Conservation (phyloP, 768 basidiomycete species). For the Chiua virens region DNA sequence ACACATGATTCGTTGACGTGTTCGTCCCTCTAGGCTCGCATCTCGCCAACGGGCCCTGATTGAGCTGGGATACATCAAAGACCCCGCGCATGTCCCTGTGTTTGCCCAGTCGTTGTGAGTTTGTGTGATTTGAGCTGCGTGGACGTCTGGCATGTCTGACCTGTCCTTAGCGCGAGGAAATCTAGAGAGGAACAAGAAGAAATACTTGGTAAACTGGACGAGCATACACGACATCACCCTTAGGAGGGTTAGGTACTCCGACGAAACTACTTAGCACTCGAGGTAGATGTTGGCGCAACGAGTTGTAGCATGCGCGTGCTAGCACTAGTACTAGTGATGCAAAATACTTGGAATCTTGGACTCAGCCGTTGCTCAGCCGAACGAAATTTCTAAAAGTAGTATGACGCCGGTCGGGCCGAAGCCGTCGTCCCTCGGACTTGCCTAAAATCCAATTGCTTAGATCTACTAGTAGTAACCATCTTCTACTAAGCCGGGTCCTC, state of each 20-base stretch:
- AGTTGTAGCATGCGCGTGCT: too few species aligned
- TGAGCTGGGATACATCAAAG: slow-evolving; percentile 57
- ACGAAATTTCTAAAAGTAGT: too few species aligned
- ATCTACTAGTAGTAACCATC: too few species aligned
- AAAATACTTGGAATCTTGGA: too few species aligned
- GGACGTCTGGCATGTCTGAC: slow-evolving; percentile 2
- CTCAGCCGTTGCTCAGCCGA: too few species aligned
- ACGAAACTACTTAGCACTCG: too few species aligned
- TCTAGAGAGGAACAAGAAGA: slow-evolving; percentile 41
- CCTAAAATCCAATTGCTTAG: too few species aligned
- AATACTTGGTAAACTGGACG: slow-evolving; percentile 44
- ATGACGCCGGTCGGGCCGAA: too few species aligned
- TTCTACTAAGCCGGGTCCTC: background rate
- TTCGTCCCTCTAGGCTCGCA: slow-evolving; percentile 40
- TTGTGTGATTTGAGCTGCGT: background rate
- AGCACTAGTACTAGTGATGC: too few species aligned
- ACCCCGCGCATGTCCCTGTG: slow-evolving; percentile 46
- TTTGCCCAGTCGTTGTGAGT: slow-evolving; percentile 73
- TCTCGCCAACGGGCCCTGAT: slow-evolving; percentile 61
- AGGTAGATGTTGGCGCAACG: too few species aligned
- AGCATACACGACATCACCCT: slow-evolving; percentile 19
- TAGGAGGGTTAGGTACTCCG: too few species aligned
- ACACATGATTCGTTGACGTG: background rate
- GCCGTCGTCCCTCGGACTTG: too few species aligned
- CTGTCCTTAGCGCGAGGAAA: slow-evolving; percentile 37